Evolutionary conservation across 2,329 filamentous ascomycete species (phyloP).

Genomic region (Neopestalotiopsis sp.): DNA sequence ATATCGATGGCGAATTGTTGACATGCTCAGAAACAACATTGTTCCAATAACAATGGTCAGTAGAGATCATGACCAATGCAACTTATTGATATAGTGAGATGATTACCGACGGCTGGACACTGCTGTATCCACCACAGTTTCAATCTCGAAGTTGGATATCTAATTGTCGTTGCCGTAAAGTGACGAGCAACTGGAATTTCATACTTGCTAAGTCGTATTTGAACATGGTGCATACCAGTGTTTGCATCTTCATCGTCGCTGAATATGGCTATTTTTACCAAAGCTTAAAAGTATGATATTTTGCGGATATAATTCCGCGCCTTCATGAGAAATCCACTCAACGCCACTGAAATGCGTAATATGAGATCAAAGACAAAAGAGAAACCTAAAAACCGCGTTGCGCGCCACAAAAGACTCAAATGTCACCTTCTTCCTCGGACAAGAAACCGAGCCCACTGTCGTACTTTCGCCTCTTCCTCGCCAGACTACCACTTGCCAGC

Average conservation of each 20-base stretch:
- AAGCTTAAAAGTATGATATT: background rate
- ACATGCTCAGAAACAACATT: no score
- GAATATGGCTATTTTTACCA: background rate
- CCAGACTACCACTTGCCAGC: slow-evolving; percentile 26
- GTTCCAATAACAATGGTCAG: no score
- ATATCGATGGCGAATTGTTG: no score
- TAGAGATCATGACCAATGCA: no score
- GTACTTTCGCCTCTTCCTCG: slow-evolving; percentile 51
- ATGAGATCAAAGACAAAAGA: background rate
- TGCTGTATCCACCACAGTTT: no score
- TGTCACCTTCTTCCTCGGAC: slow-evolving; percentile 55
- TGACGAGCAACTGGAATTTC: no score
- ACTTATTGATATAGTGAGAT: no score
- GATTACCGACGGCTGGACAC: no score
- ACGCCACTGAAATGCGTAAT: background rate
- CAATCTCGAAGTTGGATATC: no score
- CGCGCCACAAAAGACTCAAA: background rate
- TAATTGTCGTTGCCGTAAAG: no score
- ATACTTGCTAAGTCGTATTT: no score
- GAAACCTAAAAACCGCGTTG: background rate
- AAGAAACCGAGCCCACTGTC: slow-evolving; percentile 63
- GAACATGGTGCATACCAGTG: background rate
- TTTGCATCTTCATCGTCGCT: background rate
- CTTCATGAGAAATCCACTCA: background rate
- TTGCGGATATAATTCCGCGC: background rate